Conservation (phyloP, 2,329 filamentous ascomycete species). For the Madurella fahalii region DNA sequence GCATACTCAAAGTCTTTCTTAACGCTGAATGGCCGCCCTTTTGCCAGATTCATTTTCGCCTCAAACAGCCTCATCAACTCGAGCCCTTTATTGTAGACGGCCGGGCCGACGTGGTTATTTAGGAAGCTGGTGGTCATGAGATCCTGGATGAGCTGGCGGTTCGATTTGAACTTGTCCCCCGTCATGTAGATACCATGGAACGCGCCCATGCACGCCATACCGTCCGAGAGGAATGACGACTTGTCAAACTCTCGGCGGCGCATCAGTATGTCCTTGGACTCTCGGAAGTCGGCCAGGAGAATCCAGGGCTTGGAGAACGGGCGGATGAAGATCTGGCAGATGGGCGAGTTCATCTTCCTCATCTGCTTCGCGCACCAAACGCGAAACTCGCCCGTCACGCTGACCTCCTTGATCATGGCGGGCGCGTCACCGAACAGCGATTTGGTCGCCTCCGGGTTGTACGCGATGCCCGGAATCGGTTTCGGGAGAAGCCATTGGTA, state of each 20-base stretch:
- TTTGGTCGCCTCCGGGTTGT: background rate
- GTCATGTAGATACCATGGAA: background rate
- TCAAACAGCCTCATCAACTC: background rate
- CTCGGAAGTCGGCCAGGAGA: background rate
- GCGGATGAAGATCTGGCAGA: background rate
- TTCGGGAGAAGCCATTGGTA: constrained; percentile 1
- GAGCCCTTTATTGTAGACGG: background rate
- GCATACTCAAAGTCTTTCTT: background rate
- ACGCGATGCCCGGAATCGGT: background rate
- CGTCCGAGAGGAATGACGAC: background rate
- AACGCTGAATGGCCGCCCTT: background rate
- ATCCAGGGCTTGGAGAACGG: background rate
- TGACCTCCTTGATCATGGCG: background rate
- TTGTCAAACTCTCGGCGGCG: background rate
- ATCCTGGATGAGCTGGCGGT: background rate
- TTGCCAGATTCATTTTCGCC: background rate
- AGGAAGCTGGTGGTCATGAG: background rate
- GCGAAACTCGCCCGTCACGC: constrained; percentile 1
- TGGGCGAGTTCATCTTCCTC: background rate
- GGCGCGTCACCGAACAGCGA: background rate
- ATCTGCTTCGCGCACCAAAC: background rate
- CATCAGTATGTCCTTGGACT: background rate
- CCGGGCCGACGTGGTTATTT: background rate
- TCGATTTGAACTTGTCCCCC: background rate
- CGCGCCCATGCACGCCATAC: background rate